These are phyloP conservation scores for Kwoniella sp. DNA, from an alignment of 768 basidiomycete species.

Conservation along the genomic window DNA sequence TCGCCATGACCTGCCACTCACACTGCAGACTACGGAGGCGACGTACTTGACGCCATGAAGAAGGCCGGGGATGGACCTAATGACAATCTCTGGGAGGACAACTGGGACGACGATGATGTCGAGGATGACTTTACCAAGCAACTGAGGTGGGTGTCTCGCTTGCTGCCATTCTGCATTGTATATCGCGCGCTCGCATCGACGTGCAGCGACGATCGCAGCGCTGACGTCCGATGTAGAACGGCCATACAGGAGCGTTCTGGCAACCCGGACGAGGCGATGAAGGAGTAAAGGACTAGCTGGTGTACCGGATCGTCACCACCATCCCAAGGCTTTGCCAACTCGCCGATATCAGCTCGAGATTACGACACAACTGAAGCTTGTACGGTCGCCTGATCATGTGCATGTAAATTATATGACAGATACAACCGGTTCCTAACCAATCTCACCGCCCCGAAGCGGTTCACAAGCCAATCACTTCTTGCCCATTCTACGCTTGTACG, in stretches of 20 bases:
- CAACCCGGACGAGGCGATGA: conserved; percentile 33
- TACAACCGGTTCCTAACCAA: too few relatives aligned
- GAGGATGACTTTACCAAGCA: conserved; percentile 96
- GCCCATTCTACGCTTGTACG: conserved; percentile 29
- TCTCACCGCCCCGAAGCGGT: too few relatives aligned
- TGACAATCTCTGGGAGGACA: conserved; percentile 97
- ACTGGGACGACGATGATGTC: conserved; percentile 99
- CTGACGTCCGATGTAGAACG: conserved; percentile 20
- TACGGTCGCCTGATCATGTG: too few relatives aligned
- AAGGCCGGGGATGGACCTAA: conserved; percentile 74
- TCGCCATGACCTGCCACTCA: neutral
- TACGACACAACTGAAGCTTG: too few relatives aligned
- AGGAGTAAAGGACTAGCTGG: conserved; percentile 34
- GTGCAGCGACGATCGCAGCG: neutral
- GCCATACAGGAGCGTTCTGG: conserved; percentile 38
- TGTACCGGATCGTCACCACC: too few relatives aligned
- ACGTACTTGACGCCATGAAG: conserved; percentile 66
- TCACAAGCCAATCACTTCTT: conserved; percentile 8
- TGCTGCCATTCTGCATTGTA: neutral
- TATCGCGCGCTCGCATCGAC: neutral
- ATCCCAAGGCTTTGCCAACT: too few relatives aligned
- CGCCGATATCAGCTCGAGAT: too few relatives aligned
- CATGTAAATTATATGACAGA: too few relatives aligned
- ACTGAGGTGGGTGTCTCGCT: conserved; percentile 64
- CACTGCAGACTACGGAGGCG: conserved; percentile 23